Base-by-base conservation (phyloP, 2,329 filamentous ascomycete species). In the Cladophialophora bantiana region DNA sequence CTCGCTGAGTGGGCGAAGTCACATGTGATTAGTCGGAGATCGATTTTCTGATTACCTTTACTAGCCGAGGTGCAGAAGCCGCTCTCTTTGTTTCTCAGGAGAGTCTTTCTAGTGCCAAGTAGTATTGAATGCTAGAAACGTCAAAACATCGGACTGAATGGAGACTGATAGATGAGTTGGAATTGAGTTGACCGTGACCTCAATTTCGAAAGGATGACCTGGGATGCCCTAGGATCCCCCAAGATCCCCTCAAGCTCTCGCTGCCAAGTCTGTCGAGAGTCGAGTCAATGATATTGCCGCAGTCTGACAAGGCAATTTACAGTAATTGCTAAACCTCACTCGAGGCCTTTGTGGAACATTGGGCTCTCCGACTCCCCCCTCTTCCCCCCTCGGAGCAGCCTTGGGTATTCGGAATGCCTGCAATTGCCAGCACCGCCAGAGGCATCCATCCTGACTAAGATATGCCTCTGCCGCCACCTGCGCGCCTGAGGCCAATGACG, bases 381-480 rank as follows among this genome's bases (percentile, higher is more conserved):
- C 26, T 26, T 26, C 26, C 26, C 26, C 26, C 26, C 26, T 26
- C 26, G 26, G 26, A 2, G 26, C 26, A 26, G 26, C 26, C 26
- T 26, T 26, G 3, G 26, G 26, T 26, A 26, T 26, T 2, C 26
- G 26, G 26, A 26, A 26, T 26, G 26, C 26, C 26, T 26, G 26
- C 26, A 26, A 26, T 26, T 26, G 26, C 26, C 26, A 52, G 12
- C 45, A 18, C 6, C 53, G 7, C 20, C 38, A n/a, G 58, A 26
- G 42, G 4, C 20, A 13, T 64, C 40, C 59, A 13, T 64, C 40
- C 59, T 68, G 66, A 68, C 66, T 68, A 68, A 68, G 66, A 68
- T 64, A 55, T 64, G 55, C 59, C 62, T 54, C 62, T 60, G 12
- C 34, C 31, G 18, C n/a, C 34, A 38, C 38, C 45, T 35, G 38